A percentile compares a stretch with the other conserved stretches of the same genome.
Evolutionary conservation across 768 basidiomycete species (phyloP).

Genomic region (Mycena venus): DNA sequence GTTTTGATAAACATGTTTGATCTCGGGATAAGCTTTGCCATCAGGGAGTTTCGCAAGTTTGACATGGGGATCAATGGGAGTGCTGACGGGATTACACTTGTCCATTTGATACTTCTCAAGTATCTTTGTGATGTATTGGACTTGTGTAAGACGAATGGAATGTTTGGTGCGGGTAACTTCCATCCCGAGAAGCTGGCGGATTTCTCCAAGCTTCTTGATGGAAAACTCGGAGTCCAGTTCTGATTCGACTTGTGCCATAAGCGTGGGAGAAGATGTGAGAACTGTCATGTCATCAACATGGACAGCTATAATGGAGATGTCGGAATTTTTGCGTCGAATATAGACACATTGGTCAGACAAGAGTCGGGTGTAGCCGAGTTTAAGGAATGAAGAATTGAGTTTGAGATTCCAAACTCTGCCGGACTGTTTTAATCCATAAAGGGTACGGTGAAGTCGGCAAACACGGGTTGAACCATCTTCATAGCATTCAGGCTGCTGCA

Average conservation of each 20-base stretch:
- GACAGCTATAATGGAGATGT: constrained; percentile 12
- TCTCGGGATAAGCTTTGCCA: not conserved
- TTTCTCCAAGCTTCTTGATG: constrained; percentile 31
- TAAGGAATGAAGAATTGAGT: constrained; percentile 20
- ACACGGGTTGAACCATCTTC: constrained; percentile 28
- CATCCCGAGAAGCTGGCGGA: constrained; percentile 33
- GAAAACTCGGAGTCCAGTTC: constrained; percentile 30
- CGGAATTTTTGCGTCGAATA: constrained; percentile 2
- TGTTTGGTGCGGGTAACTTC: constrained; percentile 30
- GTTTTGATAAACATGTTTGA: constrained; percentile 34
- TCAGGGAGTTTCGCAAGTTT: constrained; percentile 16
- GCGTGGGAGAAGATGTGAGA: not conserved
- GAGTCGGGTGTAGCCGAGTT: constrained; percentile 18
- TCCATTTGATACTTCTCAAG: constrained; percentile 20
- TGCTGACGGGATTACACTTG: constrained; percentile 8
- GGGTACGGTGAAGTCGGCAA: not conserved
- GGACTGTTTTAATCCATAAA: constrained; percentile 43
- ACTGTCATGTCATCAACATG: constrained; percentile 45
- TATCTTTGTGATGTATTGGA: constrained; percentile 21
- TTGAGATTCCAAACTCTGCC: constrained; percentile 42
- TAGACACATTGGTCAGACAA: constrained; percentile 27
- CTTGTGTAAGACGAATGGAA: constrained; percentile 32
- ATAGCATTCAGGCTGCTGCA: constrained; percentile 16
- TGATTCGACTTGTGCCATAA: not conserved
- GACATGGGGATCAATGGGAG: no score